Evolutionary conservation across 2,329 filamentous ascomycete genomes (phyloP).

Genomic region (Colletotrichum tofieldiae): DNA sequence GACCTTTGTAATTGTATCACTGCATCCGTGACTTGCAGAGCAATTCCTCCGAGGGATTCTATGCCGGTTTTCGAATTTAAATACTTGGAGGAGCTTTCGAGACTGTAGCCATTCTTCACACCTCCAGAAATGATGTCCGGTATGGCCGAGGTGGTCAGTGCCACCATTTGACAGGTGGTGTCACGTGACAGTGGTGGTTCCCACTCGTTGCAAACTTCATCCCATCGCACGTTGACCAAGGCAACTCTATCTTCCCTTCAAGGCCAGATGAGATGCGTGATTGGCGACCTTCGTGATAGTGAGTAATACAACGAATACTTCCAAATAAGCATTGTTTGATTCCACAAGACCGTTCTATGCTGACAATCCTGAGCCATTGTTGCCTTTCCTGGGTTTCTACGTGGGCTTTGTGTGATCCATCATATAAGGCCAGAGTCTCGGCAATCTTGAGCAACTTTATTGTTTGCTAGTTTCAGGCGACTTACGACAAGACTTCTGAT

Average conservation of each 20-base stretch:
- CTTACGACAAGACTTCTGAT: not conserved
- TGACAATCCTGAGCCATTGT: conserved; percentile 2
- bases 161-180: not conserved
- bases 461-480: not conserved
- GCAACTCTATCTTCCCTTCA: not conserved
- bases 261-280: not conserved
- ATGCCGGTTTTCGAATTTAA: not conserved
- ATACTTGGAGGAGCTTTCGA: not conserved
- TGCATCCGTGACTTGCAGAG: not conserved
- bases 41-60: not conserved
- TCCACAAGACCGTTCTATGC: not conserved
- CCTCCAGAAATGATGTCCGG: not conserved
- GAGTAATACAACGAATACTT: not conserved
- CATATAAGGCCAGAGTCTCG: not conserved
- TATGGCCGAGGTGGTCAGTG: not conserved
- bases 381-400: not conserved
- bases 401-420: not conserved
- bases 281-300: not conserved
- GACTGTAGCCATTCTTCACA: not conserved
- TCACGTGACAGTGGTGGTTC: conserved; percentile 5
- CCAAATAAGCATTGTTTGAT: too few relatives aligned
- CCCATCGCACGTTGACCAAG: too few relatives aligned
- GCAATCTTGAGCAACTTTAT: not conserved
- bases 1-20: not conserved
- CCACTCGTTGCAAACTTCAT: conserved; percentile 19